phyloP scores from a whole-genome alignment of 306 rosid species.

The Pyrus bretschneideri region DNA sequence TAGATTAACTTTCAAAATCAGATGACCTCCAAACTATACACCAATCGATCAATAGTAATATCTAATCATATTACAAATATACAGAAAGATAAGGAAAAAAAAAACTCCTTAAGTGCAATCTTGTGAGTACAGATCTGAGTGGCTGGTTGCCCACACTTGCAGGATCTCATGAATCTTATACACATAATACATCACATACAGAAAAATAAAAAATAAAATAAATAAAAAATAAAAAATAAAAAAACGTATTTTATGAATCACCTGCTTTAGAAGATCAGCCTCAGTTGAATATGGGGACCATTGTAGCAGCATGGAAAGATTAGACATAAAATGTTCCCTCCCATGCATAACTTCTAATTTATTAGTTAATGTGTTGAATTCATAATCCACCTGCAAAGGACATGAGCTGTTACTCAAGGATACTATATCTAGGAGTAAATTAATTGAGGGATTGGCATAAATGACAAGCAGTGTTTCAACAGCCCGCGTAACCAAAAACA shows the following conservation, averaged over 20 bases:
- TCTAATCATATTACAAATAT: too few species aligned
- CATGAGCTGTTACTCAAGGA: neutral
- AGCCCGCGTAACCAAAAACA: neutral
- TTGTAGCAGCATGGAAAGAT: constrained; percentile 57
- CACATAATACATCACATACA: neutral
- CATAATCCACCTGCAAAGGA: constrained; percentile 71
- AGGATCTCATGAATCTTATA: too few species aligned
- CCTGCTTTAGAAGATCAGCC: constrained; percentile 77
- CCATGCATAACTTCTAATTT: constrained; percentile 51
- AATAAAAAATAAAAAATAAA: neutral
- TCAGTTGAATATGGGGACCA: constrained; percentile 94
- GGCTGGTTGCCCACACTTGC: too few species aligned
- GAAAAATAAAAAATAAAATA: neutral
- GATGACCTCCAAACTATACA: neutral
- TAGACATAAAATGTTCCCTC: constrained; percentile 49
- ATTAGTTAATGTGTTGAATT: constrained; percentile 42
- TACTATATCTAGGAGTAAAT: neutral
- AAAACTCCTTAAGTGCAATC: too few species aligned
- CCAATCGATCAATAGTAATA: too few species aligned
- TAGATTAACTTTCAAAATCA: neutral
- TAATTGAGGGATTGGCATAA: neutral
- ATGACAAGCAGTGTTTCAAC: constrained; percentile 3
- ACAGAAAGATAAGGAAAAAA: too few species aligned
- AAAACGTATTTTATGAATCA: constrained; percentile 14
- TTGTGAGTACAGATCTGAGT: too few species aligned